Evolutionary conservation across 176 grass and related monocot species (phyloP).

Genomic region (Paspalum notatum): DNA sequence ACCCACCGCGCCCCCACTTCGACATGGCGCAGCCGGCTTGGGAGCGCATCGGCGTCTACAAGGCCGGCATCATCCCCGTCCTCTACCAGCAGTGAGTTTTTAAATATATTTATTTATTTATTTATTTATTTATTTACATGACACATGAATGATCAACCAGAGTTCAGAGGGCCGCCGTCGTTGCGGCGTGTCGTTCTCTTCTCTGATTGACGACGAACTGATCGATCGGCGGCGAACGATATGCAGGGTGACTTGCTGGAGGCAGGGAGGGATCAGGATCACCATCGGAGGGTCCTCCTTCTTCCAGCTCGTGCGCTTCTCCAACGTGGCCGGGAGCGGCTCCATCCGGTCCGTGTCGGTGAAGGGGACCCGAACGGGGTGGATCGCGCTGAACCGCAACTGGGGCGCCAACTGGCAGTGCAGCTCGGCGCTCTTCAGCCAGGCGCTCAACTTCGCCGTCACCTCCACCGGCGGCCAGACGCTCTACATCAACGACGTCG

Average conservation of each 20-base stretch:
- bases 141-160: no score
- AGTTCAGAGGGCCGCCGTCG: not conserved
- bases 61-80: constrained; percentile 37
- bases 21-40: constrained; percentile 47
- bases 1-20: constrained; percentile 71
- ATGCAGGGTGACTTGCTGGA: constrained; percentile 32
- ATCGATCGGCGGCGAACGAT: not conserved
- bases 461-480: constrained; percentile 41
- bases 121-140: no score
- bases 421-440: constrained; percentile 30
- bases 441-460: constrained; percentile 39
- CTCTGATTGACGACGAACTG: not conserved
- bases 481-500: constrained; percentile 7
- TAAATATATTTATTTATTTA: no score
- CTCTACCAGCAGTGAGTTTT: constrained; percentile 31
- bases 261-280: constrained; percentile 28
- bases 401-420: constrained; percentile 55
- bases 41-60: constrained; percentile 35
- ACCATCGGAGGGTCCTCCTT: constrained; percentile 9
- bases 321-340: constrained; percentile 32
- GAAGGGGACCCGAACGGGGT: constrained; percentile 20
- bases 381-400: constrained; percentile 39
- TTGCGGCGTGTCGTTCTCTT: not conserved
- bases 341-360: constrained; percentile 28
- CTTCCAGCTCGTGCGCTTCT: constrained; percentile 20